Evolutionary conservation across 306 rosid species (phyloP), one percentile per base, ranked within the genome.

Genomic region (Gillenia trifoliata): DNA sequence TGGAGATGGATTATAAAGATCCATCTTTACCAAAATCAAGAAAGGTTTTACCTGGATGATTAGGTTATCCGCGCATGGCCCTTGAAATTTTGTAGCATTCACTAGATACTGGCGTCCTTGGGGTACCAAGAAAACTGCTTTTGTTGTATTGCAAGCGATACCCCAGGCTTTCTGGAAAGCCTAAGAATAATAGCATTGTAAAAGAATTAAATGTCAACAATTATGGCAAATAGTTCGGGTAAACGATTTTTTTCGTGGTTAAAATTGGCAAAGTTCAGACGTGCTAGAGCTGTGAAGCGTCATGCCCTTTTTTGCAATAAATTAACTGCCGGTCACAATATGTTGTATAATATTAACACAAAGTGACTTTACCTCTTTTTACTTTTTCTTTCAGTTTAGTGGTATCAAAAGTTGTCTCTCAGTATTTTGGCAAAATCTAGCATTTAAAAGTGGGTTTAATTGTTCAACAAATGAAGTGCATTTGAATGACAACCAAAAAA

Each of bases 131-230:
- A 95, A 70, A 76, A 93, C 97, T 68, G 97, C 81, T 60, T 87
- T 79, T 78, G 90, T 62, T 8, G 94, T 84, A 78, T 86, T 78
- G 87, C 98, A 93, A 19, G 98, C 96, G 63, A 83, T 80, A 15
- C 67, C 81, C 98, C 98, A 93, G 55, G 98, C 98, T 75, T 92
- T 84, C 78, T 20, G 76, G 67, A 95, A 87, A 78, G 99, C 92
- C 99, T 95, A 83, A 63, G 22, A 36, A 74, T 45, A 79, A 80
- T 61, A 73, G 5, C 78, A 87, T 68, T 62, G 79, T 62, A 61
- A 78, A 71, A 73, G 79, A 81, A 77, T 84, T 45, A 38, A 71
- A 23, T 29, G 69, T 49, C 28, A 70, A 72, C 54, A 33, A 52
- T 33, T 22, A 30, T 30, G 34, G 43, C 29, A 8, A 73, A 8